Evolutionary conservation across 371 early-diverging fungal species (phyloP).

Genomic region (Funneliformis caledonium): DNA sequence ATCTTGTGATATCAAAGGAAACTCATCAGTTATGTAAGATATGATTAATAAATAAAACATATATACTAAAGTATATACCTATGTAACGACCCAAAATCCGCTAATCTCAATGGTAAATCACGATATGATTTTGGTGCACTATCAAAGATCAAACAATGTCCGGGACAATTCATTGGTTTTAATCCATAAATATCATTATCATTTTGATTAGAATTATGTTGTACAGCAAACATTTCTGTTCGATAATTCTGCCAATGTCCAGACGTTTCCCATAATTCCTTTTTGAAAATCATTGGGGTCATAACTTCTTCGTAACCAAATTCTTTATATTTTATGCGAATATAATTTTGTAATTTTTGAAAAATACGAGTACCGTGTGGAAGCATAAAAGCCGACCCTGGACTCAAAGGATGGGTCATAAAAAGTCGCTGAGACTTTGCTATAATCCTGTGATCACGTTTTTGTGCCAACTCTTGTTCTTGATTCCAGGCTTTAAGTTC

Average conservation of each 20-base stretch:
- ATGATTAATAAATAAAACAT: neutral
- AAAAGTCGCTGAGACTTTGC: slow-evolving; percentile 96
- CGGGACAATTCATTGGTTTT: slow-evolving; percentile 99
- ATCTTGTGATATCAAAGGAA: neutral
- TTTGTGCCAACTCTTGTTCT: slow-evolving; percentile 87
- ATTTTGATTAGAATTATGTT: slow-evolving; percentile 64
- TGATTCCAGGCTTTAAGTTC: neutral
- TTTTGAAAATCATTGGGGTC: slow-evolving; percentile 97
- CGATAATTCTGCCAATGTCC: slow-evolving; percentile 99
- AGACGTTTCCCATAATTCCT: slow-evolving; percentile 96
- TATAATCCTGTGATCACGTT: slow-evolving; percentile 98
- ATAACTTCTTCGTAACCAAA: slow-evolving; percentile 93
- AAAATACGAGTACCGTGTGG: slow-evolving; percentile 97
- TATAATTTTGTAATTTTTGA: slow-evolving; percentile 90
- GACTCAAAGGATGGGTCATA: slow-evolving; percentile 97
- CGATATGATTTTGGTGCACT: slow-evolving; percentile 92
- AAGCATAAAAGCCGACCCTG: slow-evolving; percentile 97
- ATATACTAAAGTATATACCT: slow-evolving; percentile 55
- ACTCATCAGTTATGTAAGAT: neutral
- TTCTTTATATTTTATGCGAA: slow-evolving; percentile 77
- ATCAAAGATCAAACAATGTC: slow-evolving; percentile 98
- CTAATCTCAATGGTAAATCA: slow-evolving; percentile 97
- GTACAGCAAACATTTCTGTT: slow-evolving; percentile 97
- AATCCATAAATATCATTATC: slow-evolving; percentile 78
- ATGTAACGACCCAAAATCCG: slow-evolving; percentile 99